Conservation (phyloP, 352 stramenopile genomes). For the Phytophthora fragariaefolia region DNA sequence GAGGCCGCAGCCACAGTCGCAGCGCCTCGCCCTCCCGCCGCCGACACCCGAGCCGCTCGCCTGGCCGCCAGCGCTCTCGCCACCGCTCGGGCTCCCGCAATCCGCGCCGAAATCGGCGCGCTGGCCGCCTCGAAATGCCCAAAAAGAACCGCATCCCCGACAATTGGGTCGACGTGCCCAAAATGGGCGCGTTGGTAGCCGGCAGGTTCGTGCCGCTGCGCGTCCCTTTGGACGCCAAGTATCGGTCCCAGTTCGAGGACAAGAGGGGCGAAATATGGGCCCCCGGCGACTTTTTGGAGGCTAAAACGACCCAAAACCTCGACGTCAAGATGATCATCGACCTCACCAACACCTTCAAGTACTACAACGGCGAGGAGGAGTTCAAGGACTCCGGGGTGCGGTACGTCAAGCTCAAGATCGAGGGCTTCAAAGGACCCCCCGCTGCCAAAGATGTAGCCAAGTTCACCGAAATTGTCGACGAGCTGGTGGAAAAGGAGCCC, state of each 20-base stretch:
- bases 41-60: slow-evolving; percentile 9
- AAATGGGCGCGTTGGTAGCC: slow-evolving; percentile 68
- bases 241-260: slow-evolving; percentile 44
- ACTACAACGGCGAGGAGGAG: slow-evolving; percentile 69
- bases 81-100: slow-evolving; percentile 14
- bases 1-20: slow-evolving; percentile 12
- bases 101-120: slow-evolving; percentile 9
- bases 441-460: slow-evolving; percentile 50
- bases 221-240: slow-evolving; percentile 77
- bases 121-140: slow-evolving; percentile 24
- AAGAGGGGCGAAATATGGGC: slow-evolving; percentile 60
- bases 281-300: slow-evolving; percentile 57
- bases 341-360: slow-evolving; percentile 87
- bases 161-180: slow-evolving; percentile 83
- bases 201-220: slow-evolving; percentile 73
- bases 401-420: slow-evolving; percentile 84
- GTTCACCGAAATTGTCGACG: slow-evolving; percentile 74
- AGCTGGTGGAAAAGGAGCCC: slow-evolving; percentile 51
- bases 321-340: slow-evolving; percentile 80
- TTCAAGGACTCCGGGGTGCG: slow-evolving; percentile 56
- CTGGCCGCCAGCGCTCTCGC: slow-evolving; percentile 1
- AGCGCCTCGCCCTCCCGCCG: slow-evolving; percentile 24
- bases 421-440: slow-evolving; percentile 71
- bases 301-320: slow-evolving; percentile 41
- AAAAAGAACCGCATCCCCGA: slow-evolving; percentile 64